These are phyloP conservation scores for Balansia obtecta DNA, from an alignment of 2,329 filamentous ascomycete genomes.

Conservation along the genomic window DNA sequence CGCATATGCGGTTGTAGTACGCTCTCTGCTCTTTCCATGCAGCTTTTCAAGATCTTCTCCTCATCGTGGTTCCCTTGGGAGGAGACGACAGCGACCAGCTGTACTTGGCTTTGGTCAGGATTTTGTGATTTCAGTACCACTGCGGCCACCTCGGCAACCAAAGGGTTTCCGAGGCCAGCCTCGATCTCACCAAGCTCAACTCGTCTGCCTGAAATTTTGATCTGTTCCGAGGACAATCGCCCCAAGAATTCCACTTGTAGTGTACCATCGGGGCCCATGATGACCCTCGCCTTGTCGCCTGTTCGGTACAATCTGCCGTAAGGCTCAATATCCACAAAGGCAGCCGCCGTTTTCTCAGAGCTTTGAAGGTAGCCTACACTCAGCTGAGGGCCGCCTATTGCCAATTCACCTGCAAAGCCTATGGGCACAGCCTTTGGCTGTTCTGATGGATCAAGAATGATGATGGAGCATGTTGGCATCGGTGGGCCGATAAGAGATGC, in stretches of 20 bases:
- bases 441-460: slow-evolving; percentile 12
- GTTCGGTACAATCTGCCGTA: slow-evolving; percentile 62
- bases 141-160: not conserved
- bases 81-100: not conserved
- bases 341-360: slow-evolving; percentile 43
- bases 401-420: slow-evolving; percentile 65
- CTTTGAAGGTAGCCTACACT: slow-evolving; percentile 53
- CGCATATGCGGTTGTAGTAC: slow-evolving; percentile 49
- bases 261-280: slow-evolving; percentile 47
- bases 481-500: slow-evolving; percentile 24
- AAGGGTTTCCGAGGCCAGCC: slow-evolving; percentile 13
- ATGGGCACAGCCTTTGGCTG: slow-evolving; percentile 40
- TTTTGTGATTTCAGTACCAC: not conserved
- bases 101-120: not conserved
- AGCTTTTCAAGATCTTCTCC: not conserved
- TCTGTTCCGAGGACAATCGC: slow-evolving; percentile 53
- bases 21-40: not conserved
- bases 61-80: not conserved
- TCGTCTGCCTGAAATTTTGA: slow-evolving; percentile 63
- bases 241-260: slow-evolving; percentile 49
- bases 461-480: slow-evolving; percentile 21
- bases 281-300: slow-evolving; percentile 27
- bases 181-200: slow-evolving; percentile 64
- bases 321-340: slow-evolving; percentile 50
- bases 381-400: slow-evolving; percentile 69